Base-by-base conservation (phyloP, 2,329 filamentous ascomycete species). In the Berkeleyomyces basicola region DNA sequence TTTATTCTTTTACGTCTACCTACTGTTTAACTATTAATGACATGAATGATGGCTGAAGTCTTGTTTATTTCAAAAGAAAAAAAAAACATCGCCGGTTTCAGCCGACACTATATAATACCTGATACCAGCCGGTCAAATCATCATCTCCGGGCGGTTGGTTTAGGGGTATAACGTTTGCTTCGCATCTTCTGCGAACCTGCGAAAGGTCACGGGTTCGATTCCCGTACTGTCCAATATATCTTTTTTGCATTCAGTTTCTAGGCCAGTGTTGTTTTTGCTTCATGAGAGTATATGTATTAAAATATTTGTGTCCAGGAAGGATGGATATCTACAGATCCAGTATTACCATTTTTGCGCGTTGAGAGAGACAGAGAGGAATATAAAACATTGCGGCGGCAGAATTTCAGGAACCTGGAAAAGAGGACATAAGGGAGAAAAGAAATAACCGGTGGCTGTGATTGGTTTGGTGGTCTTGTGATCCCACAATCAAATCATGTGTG, bases 141-240 rank as follows among this genome's bases (percentile, higher is more conserved):
- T 31, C 31, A 58, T 11, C 33, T 37, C 49, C 37, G 61, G 61
- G 61, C 61, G 61, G 61, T 63, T 63, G 61, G 61, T 63, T 62
- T 62, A 62, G 61, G 61, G 61, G 61, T 62, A 62, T 62, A 62
- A 62, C 49, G 39, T 62, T 63, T 63, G 53, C 53, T 63, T 63
- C 61, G 61, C 61, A 63, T 58, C 40, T 43, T 59, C 61, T 58
- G 61, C 53, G 61, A 37, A 63, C n/a, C 36, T 63, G 53, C 61
- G 61, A 63, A 63, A 63, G 61, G 55, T 59, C 61, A 63, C 61
- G 61, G 61, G 61, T 63, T 63, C 61, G 61, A 63, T 63, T 63
- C 61, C 61, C 61, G 55, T 63, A 63, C 61, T 63, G 61, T 63
- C 61, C 61, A 63, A 3, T 14, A 16, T 58, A 11, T 6, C 44